A percentile compares a stretch with the other conserved stretches of the same genome.
phyloP scores from a whole-genome alignment of 306 rosid species.

The Hippophae tibetana region DNA sequence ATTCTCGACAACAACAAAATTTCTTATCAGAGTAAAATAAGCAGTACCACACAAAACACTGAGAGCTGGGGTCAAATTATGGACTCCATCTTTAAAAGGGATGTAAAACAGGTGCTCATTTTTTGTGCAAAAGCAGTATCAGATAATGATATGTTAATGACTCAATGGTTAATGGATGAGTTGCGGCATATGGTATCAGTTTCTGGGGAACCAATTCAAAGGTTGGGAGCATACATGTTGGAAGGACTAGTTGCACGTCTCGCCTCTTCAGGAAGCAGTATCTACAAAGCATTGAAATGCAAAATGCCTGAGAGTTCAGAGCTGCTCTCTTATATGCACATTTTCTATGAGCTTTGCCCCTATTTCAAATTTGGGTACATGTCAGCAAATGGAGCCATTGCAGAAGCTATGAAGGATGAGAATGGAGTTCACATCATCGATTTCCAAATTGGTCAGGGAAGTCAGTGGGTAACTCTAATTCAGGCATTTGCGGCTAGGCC shows the following conservation, averaged over 20 bases:
- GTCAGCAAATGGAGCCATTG: conserved; percentile 98
- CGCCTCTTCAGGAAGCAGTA: conserved; percentile 60
- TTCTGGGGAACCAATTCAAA: conserved; percentile 86
- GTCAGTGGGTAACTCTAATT: conserved; percentile 89
- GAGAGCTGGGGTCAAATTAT: conserved; percentile 71
- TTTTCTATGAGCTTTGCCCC: conserved; percentile 86
- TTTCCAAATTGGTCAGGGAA: conserved; percentile 86
- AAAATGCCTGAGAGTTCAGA: conserved; percentile 75
- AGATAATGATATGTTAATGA: conserved; percentile 56
- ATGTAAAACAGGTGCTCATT: conserved; percentile 56
- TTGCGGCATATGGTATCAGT: conserved; percentile 80
- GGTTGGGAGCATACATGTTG: conserved; percentile 94
- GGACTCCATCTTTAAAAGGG: conserved; percentile 53
- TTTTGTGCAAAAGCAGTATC: conserved; percentile 71
- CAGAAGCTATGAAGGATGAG: conserved; percentile 92
- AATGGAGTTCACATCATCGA: conserved; percentile 81
- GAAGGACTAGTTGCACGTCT: conserved; percentile 82
- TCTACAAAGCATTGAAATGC: conserved; percentile 67
- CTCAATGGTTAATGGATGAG: conserved; percentile 71
- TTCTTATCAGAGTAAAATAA: conserved; percentile 31
- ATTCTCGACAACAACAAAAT: conserved; percentile 41
- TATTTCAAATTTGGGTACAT: conserved; percentile 92
- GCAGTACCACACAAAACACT: conserved; percentile 32
- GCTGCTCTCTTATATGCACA: conserved; percentile 78
- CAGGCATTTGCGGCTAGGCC: conserved; percentile 97